phyloP scores from a whole-genome alignment of 495 filamentous ascomycete genomes.

The Talaromyces liani region DNA sequence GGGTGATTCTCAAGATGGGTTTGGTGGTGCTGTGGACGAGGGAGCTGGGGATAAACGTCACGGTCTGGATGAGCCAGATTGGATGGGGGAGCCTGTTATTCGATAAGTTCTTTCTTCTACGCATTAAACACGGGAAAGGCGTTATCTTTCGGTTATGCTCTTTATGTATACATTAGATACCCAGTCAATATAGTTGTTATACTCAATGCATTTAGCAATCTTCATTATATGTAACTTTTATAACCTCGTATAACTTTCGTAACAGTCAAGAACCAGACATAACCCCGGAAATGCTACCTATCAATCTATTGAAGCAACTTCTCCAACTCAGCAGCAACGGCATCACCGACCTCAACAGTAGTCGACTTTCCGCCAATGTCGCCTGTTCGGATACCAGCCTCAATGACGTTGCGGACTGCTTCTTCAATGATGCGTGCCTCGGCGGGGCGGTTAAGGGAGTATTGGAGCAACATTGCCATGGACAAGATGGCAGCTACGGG shows the following conservation, averaged over 20 bases:
- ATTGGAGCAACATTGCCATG: constrained; percentile 50
- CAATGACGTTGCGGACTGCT: constrained; percentile 45
- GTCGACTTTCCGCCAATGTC: constrained; percentile 48
- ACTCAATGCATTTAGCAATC: background rate
- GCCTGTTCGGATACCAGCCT: constrained; percentile 43
- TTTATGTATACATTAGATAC: constrained; percentile 20
- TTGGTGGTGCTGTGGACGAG: constrained; percentile 16
- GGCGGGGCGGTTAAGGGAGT: constrained; percentile 41
- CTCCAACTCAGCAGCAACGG: constrained; percentile 41
- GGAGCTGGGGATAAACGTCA: constrained; percentile 16
- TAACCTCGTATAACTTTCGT: constrained; percentile 1
- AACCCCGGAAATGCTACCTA: background rate
- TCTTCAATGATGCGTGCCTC: constrained; percentile 45
- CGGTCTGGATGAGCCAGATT: constrained; percentile 45
- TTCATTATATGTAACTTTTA: background rate
- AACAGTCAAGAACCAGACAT: background rate
- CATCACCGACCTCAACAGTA: constrained; percentile 46
- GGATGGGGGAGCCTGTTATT: constrained; percentile 54
- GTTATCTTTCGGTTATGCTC: background rate
- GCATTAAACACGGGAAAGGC: background rate
- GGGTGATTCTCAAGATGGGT: constrained; percentile 21
- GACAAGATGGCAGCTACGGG: constrained; percentile 51
- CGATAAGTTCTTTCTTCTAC: constrained; percentile 23
- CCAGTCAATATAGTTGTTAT: constrained; percentile 18
- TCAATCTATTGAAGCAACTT: constrained; percentile 25